Base-by-base conservation (phyloP, 192 early-diverging fungal genomes). In the Coemansia sp. region DNA sequence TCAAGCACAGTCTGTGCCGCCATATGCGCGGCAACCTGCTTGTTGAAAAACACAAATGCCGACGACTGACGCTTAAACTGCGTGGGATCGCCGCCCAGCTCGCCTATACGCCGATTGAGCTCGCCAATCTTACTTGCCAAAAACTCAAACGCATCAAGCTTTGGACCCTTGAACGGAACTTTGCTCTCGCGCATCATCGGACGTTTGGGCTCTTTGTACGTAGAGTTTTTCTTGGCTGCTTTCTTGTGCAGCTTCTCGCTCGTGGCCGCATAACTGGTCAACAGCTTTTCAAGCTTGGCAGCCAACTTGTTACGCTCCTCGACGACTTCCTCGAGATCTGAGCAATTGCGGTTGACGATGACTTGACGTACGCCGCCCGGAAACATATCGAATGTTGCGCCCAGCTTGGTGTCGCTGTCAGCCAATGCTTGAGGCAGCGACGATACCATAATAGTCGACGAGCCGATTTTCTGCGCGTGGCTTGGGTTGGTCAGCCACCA, bases 1-100 rank as follows among this genome's bases (percentile, higher is more conserved):
- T 91, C 82, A 17, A 91, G 68, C 8, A 91, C 81, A 0, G 84
- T 82, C 54, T 89, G 87, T 5, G 87, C 85, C 8, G 93, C 93
- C 78, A 93, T 87, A 56, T 97, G 93, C 4, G 95, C 89, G 2
- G 88, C 86, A 27, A 89, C 83, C 60, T 92, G 87, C 61, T 87
- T 84, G 58, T 85, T 82, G 82, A 97, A 97, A 59, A 93, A 85
- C 23, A 97, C 86, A 82, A 97, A 95, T 1, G 93, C 93, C n/a
- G 91, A 89, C 29, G 87, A 86, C 64, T 87, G 74, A 19, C 83
- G 82, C 41, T 73, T 69, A 55, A 73, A 75, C 22, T 76, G 47
- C 21, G 54, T 56, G 3, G 57, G 53, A 2, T 81, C 59, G 14
- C 70, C 29, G 70, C 87, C 83, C 1, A 66, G 39, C 27, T 84